Conservation (phyloP, 2,329 filamentous ascomycete genomes). For the Fusarium sambucinum region DNA sequence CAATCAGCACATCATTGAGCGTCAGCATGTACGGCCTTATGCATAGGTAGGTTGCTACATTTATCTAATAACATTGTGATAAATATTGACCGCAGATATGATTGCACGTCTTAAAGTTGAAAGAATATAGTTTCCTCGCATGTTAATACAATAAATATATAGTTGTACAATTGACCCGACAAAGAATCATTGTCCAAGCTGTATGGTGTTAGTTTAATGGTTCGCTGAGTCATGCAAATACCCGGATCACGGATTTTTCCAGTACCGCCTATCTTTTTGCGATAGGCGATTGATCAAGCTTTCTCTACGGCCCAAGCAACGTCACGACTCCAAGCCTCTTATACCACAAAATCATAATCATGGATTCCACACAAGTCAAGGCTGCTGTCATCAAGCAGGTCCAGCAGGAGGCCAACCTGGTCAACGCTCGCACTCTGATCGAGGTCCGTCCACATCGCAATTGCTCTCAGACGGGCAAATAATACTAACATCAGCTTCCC, state of each 20-base stretch:
- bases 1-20: constrained; percentile 11
- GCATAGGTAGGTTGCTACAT: neutral
- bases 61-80: neutral
- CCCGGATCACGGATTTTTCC: constrained; percentile 37
- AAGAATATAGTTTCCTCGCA: too few relatives aligned
- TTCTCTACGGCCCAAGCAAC: constrained; percentile 27
- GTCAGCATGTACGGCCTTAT: neutral
- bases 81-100: neutral
- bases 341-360: constrained; percentile 51
- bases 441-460: constrained; percentile 61
- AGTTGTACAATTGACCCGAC: neutral
- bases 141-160: neutral
- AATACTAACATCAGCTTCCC: constrained; percentile 15
- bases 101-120: neutral
- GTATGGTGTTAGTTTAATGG: neutral
- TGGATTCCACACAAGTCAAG: constrained; percentile 71
- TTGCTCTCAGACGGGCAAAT: constrained; percentile 4
- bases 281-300: constrained; percentile 24
- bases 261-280: constrained; percentile 8
- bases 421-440: constrained; percentile 77
- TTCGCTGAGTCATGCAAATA: constrained; percentile 30
- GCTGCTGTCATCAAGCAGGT: constrained; percentile 74
- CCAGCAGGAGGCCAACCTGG: constrained; percentile 72
- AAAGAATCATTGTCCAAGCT: neutral
- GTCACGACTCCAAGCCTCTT: constrained; percentile 34